These are phyloP conservation scores for Hypoxylon sp. DNA, from an alignment of 2,329 filamentous ascomycete genomes.

Conservation along the genomic window DNA sequence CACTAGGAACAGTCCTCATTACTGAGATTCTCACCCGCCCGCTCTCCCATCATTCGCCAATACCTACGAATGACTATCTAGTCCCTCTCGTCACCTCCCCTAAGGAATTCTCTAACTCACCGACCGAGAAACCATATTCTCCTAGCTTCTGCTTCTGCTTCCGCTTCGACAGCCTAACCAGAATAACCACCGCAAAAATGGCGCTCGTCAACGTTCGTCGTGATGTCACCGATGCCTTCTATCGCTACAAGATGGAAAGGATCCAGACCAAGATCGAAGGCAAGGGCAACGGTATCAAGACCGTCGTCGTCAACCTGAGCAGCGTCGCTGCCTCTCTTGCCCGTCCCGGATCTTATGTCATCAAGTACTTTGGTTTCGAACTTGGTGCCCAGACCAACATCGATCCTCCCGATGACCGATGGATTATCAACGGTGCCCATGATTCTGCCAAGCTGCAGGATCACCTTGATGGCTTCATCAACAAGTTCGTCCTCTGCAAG, in stretches of 20 bases:
- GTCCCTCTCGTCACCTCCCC: conserved; percentile 36
- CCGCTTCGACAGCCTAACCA: conserved; percentile 34
- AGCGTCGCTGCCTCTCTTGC: conserved; percentile 92
- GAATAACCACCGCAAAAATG: conserved; percentile 75
- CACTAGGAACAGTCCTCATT: conserved; percentile 64
- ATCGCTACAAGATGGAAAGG: conserved; percentile 99
- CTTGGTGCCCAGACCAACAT: conserved; percentile 98
- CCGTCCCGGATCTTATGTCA: conserved; percentile 92
- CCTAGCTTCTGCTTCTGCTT: conserved; percentile 24
- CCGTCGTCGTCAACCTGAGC: conserved; percentile 94
- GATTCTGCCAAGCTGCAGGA: conserved; percentile 96
- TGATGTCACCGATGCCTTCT: conserved; percentile 98
- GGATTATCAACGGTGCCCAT: conserved; percentile 99
- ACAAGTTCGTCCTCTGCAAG: conserved; percentile 99
- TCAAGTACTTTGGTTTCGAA: conserved; percentile 99
- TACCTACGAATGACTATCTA: conserved; percentile 50
- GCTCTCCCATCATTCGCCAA: conserved; percentile 52
- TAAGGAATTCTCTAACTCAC: conserved; percentile 44
- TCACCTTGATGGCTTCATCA: conserved; percentile 97
- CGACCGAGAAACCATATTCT: conserved; percentile 30
- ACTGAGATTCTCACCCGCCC: conserved; percentile 63
- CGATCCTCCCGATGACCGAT: conserved; percentile 96
- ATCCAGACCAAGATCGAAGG: conserved; percentile 99
- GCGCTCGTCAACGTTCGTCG: conserved; percentile 98
- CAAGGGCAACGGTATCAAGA: conserved; percentile 99